Conservation (phyloP, 2,329 filamentous ascomycete genomes). For the Verticillium klebahnii region DNA sequence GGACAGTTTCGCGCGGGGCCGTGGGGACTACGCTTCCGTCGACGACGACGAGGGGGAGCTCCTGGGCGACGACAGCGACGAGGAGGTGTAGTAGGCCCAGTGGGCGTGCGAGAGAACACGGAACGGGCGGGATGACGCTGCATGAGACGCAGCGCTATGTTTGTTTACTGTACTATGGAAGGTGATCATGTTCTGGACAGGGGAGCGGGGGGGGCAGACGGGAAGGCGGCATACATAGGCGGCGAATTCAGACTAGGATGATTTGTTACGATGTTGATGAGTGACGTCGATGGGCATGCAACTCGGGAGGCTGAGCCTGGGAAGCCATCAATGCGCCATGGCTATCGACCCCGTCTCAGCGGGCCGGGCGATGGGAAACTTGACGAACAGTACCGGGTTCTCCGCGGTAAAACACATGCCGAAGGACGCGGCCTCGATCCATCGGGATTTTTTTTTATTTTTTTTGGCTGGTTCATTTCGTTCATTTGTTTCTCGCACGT, state of each 20-base stretch:
- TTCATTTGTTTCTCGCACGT: too few species aligned
- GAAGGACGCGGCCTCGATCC: too few species aligned
- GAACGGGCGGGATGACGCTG: not conserved
- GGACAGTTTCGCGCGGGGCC: slow-evolving; percentile 80
- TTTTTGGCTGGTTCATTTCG: too few species aligned
- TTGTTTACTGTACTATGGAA: not conserved
- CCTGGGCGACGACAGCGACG: slow-evolving; percentile 87
- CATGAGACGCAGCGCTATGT: not conserved
- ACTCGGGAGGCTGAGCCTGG: too few species aligned
- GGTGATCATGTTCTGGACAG: not conserved
- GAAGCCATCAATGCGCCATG: too few species aligned
- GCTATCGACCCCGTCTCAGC: too few species aligned
- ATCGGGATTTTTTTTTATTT: too few species aligned
- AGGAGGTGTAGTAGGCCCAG: slow-evolving; percentile 55
- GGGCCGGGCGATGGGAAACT: too few species aligned
- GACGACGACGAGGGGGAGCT: slow-evolving; percentile 94
- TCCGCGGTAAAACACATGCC: too few species aligned
- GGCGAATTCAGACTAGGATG: not conserved
- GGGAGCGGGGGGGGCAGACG: too few species aligned
- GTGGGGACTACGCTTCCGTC: slow-evolving; percentile 83
- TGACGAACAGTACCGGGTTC: too few species aligned
- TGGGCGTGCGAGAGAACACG: not conserved
- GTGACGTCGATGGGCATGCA: not conserved
- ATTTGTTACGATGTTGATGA: not conserved
- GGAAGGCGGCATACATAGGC: not conserved